Base-by-base conservation (phyloP, 2,329 filamentous ascomycete species). In the Endoconidiophora laricicola region DNA sequence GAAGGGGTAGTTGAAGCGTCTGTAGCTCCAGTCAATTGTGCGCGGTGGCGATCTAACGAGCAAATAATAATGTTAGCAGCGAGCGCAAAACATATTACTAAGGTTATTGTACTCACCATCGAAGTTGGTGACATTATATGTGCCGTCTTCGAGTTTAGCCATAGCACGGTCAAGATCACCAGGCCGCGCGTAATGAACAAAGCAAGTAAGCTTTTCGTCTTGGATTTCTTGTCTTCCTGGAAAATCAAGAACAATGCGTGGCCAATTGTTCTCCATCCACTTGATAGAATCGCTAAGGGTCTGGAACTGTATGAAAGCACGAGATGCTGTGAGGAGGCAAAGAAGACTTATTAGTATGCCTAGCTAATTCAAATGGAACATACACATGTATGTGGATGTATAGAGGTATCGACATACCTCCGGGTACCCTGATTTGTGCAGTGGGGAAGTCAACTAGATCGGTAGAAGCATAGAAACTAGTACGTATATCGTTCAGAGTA, bases 1-100 rank as follows among this genome's bases (percentile, higher is more conserved):
- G 83, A 86, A 1, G 80, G 74, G 0, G 72, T 63, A 52, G 79
- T 63, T 47, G 68, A 65, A 22, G 69, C 67, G 57, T 74, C 71
- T 16, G 68, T 69, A 48, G 66, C 65, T 26, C 70, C 70, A 18
- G 69, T 72, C 4, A 73, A 59, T 43, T 53, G 53, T 33, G 50
- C 54, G 22, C 57, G 57, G 18, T 56, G 47, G 1, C 67, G 9
- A 65, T 4, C 57, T 57, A 9, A 62, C 62, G 2, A 18, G 4
- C 12, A 45, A 16, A 2, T 14, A 33, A 10, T 2, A 23, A 12
- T 43, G 44, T 46, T 33, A 24, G 36, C 38, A 46, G 9, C 29
- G 38, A 5, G 36, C 29, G 12, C 29, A 33, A 18, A 33, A 14
- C 3, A 1, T 9, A 40, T 7, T 9, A 40, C 20, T 3, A 40